Conservation (phyloP, 2,329 filamentous ascomycete species). For the Apiospora sp. region DNA sequence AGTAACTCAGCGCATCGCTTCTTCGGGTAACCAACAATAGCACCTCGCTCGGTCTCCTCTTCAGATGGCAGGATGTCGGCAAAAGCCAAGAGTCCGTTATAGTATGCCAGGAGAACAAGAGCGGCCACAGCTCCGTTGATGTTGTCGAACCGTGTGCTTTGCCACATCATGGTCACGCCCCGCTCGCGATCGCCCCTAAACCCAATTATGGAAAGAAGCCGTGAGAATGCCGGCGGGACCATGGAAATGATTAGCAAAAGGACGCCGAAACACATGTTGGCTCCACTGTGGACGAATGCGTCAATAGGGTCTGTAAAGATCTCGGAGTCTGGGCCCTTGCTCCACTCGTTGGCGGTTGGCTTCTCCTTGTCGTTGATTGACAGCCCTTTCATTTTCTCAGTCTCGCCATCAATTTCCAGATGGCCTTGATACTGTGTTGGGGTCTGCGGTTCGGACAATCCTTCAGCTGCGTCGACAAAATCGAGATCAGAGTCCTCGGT, state of each 20-base stretch:
- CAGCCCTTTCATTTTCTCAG: constrained; percentile 39
- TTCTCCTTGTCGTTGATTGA: constrained; percentile 32
- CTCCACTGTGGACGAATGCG: constrained; percentile 86
- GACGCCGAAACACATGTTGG: constrained; percentile 89
- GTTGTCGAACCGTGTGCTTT: constrained; percentile 83
- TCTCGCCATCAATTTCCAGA: constrained; percentile 43
- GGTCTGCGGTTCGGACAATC: constrained; percentile 51
- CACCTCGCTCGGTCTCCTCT: constrained; percentile 60
- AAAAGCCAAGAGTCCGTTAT: constrained; percentile 85
- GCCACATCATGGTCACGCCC: constrained; percentile 88
- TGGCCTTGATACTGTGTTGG: constrained; percentile 57
- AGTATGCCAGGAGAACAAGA: constrained; percentile 82
- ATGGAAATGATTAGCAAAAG: constrained; percentile 89
- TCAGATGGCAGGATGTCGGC: constrained; percentile 83
- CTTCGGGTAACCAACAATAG: constrained; percentile 74
- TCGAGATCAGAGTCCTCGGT: constrained; percentile 53
- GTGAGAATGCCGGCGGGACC: constrained; percentile 89
- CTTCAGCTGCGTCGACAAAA: constrained; percentile 65
- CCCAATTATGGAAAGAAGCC: constrained; percentile 85
- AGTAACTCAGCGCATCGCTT: constrained; percentile 74
- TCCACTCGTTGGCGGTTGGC: constrained; percentile 22
- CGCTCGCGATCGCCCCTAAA: constrained; percentile 88
- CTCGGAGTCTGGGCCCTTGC: constrained; percentile 63
- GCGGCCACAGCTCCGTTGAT: constrained; percentile 92
- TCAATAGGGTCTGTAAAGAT: constrained; percentile 80